phyloP scores from a whole-genome alignment of 805 yeast genomes.

The Trichomonascus vanleenenianus region DNA sequence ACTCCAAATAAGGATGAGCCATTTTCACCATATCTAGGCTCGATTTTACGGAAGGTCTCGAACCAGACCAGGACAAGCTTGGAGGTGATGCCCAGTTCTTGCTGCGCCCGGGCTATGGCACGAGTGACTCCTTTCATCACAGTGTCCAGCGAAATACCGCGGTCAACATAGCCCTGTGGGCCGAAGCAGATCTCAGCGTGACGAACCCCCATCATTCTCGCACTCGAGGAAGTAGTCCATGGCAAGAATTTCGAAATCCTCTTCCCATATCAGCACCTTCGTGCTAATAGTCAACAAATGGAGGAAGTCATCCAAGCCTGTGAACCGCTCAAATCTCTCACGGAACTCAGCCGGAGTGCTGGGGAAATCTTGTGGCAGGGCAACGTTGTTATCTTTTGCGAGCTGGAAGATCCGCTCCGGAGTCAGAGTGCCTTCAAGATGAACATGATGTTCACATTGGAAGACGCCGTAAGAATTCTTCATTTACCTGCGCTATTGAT shows the following conservation, averaged over 20 bases:
- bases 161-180: constrained; percentile 73
- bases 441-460: constrained; percentile 85
- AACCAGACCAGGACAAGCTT: constrained; percentile 72
- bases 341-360: constrained; percentile 47
- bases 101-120: constrained; percentile 57
- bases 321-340: constrained; percentile 51
- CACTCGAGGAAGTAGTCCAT: constrained; percentile 29
- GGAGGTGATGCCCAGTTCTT: constrained; percentile 53
- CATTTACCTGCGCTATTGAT: too few species aligned
- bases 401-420: constrained; percentile 65
- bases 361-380: constrained; percentile 61
- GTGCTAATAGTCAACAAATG: constrained; percentile 76
- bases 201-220: constrained; percentile 23
- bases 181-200: constrained; percentile 78
- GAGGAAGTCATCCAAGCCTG: constrained; percentile 68
- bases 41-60: constrained; percentile 61
- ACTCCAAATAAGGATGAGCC: constrained; percentile 43
- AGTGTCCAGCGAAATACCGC: constrained; percentile 51
- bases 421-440: constrained; percentile 73
- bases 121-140: constrained; percentile 60
- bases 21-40: constrained; percentile 50
- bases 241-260: constrained; percentile 74
- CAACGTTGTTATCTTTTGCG: constrained; percentile 56
- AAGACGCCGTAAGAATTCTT: too few species aligned
- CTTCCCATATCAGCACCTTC: constrained; percentile 58